Evolutionary conservation across 176 grass and related monocot genomes (phyloP).

Genomic region (Areca catechu): DNA sequence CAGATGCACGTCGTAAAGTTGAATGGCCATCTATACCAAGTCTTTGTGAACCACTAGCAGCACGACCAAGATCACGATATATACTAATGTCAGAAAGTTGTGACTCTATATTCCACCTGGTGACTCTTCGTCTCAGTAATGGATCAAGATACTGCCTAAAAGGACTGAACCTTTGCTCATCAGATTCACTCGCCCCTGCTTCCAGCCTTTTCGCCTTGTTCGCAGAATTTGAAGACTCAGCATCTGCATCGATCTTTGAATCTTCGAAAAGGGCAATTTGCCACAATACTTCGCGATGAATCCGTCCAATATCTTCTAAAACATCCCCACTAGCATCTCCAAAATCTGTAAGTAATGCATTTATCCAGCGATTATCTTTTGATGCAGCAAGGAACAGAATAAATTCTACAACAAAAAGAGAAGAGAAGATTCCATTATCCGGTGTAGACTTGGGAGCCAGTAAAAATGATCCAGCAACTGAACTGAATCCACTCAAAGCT

Average conservation of each 20-base stretch:
- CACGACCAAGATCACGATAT: constrained; percentile 87
- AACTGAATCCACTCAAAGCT: constrained; percentile 57
- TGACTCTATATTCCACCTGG: constrained; percentile 85
- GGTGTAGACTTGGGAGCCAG: constrained; percentile 12
- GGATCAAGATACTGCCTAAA: constrained; percentile 97
- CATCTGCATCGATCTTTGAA: constrained; percentile 43
- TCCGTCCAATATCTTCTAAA: constrained; percentile 72
- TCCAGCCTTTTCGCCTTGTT: constrained; percentile 44
- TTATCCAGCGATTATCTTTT: constrained; percentile 98
- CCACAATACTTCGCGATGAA: constrained; percentile 77
- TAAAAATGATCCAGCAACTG: constrained; percentile 40
- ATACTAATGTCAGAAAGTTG: constrained; percentile 91
- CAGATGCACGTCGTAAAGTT: constrained; percentile 37
- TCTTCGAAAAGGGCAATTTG: constrained; percentile 68
- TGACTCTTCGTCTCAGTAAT: constrained; percentile 71
- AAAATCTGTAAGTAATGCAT: constrained; percentile 80
- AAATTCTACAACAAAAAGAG: constrained; percentile 90
- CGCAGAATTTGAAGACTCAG: constrained; percentile 31
- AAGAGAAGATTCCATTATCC: constrained; percentile 46
- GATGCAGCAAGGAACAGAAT: constrained; percentile 80
- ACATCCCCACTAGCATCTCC: constrained; percentile 79
- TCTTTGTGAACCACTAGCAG: constrained; percentile 44
- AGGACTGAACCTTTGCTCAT: constrained; percentile 69
- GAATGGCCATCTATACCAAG: constrained; percentile 49
- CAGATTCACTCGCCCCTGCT: constrained; percentile 33